These are phyloP conservation scores for Blechomonas ayalai DNA, from an alignment of 208 protist genomes.

Conservation along the genomic window DNA sequence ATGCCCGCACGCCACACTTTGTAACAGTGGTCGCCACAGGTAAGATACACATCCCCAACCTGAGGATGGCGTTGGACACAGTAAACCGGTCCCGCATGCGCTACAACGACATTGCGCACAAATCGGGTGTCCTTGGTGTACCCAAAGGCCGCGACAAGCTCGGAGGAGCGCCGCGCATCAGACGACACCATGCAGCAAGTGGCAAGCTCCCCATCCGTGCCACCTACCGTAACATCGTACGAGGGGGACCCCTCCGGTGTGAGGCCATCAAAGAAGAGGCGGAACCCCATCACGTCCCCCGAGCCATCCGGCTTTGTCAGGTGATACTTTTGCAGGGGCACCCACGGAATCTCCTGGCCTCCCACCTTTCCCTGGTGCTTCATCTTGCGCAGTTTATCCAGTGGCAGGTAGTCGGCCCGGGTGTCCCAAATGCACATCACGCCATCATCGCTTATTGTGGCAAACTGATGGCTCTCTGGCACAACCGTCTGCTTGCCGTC, in stretches of 20 bases:
- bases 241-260: slow-evolving; percentile 35
- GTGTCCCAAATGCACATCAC: slow-evolving; percentile 86
- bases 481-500: slow-evolving; percentile 75
- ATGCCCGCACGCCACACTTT: slow-evolving; percentile 86
- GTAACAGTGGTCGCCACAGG: slow-evolving; percentile 78
- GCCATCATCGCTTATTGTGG: slow-evolving; percentile 83
- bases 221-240: slow-evolving; percentile 56
- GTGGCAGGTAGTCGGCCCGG: slow-evolving; percentile 71
- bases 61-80: slow-evolving; percentile 75
- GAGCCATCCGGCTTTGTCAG: slow-evolving; percentile 57
- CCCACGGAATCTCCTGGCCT: slow-evolving; percentile 68
- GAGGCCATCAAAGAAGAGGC: slow-evolving; percentile 71
- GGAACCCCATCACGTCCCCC: slow-evolving; percentile 69
- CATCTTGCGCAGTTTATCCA: slow-evolving; percentile 88
- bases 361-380: slow-evolving; percentile 67
- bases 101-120: slow-evolving; percentile 35
- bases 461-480: slow-evolving; percentile 75
- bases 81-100: slow-evolving; percentile 71
- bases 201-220: slow-evolving; percentile 64
- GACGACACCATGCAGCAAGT: slow-evolving; percentile 53
- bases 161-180: slow-evolving; percentile 36
- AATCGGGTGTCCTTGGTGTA: slow-evolving; percentile 59
- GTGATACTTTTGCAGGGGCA: slow-evolving; percentile 73
- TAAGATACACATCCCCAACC: slow-evolving; percentile 85
- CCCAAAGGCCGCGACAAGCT: slow-evolving; percentile 33